phyloP scores from a whole-genome alignment of 2,329 filamentous ascomycete genomes.

The Exophiala sp. region DNA sequence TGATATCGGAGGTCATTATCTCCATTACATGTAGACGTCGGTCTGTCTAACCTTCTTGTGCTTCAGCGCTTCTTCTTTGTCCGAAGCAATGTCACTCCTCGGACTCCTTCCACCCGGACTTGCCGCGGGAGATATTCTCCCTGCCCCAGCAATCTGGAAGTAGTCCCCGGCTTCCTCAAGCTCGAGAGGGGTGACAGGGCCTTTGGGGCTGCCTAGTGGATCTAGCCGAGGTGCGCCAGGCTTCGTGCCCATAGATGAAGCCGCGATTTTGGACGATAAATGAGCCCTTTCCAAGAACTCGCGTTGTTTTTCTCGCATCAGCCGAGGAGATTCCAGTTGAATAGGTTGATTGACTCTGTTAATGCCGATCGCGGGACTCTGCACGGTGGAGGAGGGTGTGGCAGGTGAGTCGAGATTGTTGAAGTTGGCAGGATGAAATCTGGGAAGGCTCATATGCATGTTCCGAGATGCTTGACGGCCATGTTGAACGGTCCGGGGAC shows the following conservation, averaged over 20 bases:
- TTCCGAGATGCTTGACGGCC: slow-evolving; percentile 34
- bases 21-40: slow-evolving; percentile 20
- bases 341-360: slow-evolving; percentile 29
- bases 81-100: slow-evolving; percentile 16
- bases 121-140: slow-evolving; percentile 29
- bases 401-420: slow-evolving; percentile 31
- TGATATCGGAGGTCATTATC: slow-evolving; percentile 1
- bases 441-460: slow-evolving; percentile 40
- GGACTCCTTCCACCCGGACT: slow-evolving; percentile 29
- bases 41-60: slow-evolving; percentile 16
- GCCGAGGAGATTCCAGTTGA: slow-evolving; percentile 31
- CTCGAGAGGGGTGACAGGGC: slow-evolving; percentile 42
- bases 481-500: slow-evolving; percentile 31
- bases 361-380: slow-evolving; percentile 30
- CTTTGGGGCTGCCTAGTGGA: slow-evolving; percentile 41
- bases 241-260: slow-evolving; percentile 31
- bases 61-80: slow-evolving; percentile 18
- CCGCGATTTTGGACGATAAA: slow-evolving; percentile 31
- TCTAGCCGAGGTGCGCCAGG: slow-evolving; percentile 43
- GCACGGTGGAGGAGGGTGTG: slow-evolving; percentile 32
- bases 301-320: slow-evolving; percentile 41
- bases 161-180: slow-evolving; percentile 38
- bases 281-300: slow-evolving; percentile 38
- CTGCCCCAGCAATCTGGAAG: slow-evolving; percentile 28
- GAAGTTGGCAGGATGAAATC: slow-evolving; percentile 44